Base-by-base conservation (phyloP, 768 basidiomycete species). In the Crassisporium funariophilum region DNA sequence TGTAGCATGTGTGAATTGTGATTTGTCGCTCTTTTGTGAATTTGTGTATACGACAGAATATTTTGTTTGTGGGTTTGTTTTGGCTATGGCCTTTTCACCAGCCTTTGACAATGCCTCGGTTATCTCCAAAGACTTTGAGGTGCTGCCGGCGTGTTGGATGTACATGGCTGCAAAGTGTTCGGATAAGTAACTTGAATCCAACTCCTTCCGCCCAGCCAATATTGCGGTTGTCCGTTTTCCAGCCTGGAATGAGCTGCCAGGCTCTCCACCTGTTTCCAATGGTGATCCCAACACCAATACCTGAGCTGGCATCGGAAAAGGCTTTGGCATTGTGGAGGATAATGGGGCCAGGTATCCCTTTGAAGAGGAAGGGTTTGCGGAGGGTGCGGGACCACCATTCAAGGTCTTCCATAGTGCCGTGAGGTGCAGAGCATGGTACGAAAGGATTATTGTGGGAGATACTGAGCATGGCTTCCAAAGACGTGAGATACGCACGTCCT, bases 171-270 rank as follows among this genome's bases (percentile, higher is more conserved):
- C 17, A n/a, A 1, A 40, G 38, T 1, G 58, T 42, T 1, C 6
- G 39, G 20, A 67, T 43, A 24, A 77, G 68, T 13, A 76, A 52
- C 21, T 75, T 61, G 41, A 79, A 69, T 0, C 69, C 68, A 8
- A 76, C 49, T 0, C 67, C 69, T 50, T 79, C 73, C 0, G 73
- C 74, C 74, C 76, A 79, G 0, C 59, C 58, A 45, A 78, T 79
- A 45, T 76, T 69, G 1, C 61, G 29, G 0, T 57, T 29, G 19
- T 61, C 49, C 2, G 36, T 21, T 13, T 60, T 40, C 73, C 71
- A 75, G 0, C 59, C 62, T 1, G 33, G 33, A 11, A 21, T 2
- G 2, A 35, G 44, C 7, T 7, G 12, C 27, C 27, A 29, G 27
- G 27, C 27, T 29, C 27, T 29, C 27, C 27, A 29, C 13, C 27